A percentile compares a stretch with the other conserved stretches of the same genome.
phyloP scores from a whole-genome alignment of 1,139 yeast species.

The Yamadazyma diddensiae region DNA sequence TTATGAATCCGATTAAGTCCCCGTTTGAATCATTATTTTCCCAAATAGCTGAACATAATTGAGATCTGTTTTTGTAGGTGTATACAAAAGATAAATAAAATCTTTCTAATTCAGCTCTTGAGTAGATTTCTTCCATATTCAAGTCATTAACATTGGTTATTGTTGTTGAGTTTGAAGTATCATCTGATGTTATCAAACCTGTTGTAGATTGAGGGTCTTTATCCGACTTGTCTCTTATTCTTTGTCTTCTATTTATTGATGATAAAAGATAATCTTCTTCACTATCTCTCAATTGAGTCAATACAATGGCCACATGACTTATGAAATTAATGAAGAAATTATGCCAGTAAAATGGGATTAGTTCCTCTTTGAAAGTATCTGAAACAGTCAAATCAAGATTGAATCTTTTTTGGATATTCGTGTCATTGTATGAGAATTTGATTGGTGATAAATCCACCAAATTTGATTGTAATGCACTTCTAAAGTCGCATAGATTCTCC shows the following conservation, averaged over 20 bases:
- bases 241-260: constrained; percentile 32
- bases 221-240: constrained; percentile 13
- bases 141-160: constrained; percentile 13
- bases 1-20: constrained; percentile 66
- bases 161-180: background rate
- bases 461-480: constrained; percentile 64
- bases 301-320: constrained; percentile 70
- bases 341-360: constrained; percentile 46
- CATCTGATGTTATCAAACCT: constrained; percentile 2
- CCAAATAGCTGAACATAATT: constrained; percentile 68
- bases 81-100: constrained; percentile 77
- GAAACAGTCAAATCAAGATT: constrained; percentile 20
- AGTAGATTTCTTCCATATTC: constrained; percentile 55
- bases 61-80: constrained; percentile 61
- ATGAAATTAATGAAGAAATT: constrained; percentile 60
- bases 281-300: constrained; percentile 75
- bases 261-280: constrained; percentile 82
- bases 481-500: constrained; percentile 58
- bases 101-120: constrained; percentile 82
- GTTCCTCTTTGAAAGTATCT: constrained; percentile 24
- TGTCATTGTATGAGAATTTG: constrained; percentile 19
- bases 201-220: constrained; percentile 2
- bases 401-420: constrained; percentile 4
- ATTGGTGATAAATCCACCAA: constrained; percentile 53
- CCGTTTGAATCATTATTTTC: constrained; percentile 47